Conservation (phyloP, 352 stramenopile genomes). For the Pythium rishiriense region DNA sequence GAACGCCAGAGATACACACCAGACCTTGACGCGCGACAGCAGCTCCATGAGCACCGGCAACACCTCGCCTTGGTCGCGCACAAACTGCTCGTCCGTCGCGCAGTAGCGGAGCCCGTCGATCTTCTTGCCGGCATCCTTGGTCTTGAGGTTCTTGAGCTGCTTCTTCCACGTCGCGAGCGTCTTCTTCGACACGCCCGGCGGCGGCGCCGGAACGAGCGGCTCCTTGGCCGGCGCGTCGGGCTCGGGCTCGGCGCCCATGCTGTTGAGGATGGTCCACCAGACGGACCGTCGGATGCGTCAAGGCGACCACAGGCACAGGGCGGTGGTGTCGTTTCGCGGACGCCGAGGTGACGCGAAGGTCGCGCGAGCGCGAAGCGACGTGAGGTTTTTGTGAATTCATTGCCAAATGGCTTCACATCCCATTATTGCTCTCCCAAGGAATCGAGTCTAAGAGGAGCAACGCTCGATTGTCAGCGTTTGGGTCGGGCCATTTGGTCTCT, state of each 20-base stretch:
- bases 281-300: not conserved
- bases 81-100: constrained; percentile 49
- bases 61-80: constrained; percentile 54
- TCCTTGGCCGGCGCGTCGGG: not conserved
- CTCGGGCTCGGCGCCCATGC: constrained; percentile 3
- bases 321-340: not conserved
- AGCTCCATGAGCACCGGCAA: constrained; percentile 50
- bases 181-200: constrained; percentile 25
- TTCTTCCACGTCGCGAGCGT: constrained; percentile 43
- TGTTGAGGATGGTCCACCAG: not conserved
- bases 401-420: too few relatives aligned
- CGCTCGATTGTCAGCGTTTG: too few relatives aligned
- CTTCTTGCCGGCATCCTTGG: constrained; percentile 70
- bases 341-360: not conserved
- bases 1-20: too few relatives aligned
- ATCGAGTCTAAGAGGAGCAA: too few relatives aligned
- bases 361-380: not conserved
- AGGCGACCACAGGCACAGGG: not conserved
- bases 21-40: constrained; percentile 54
- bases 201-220: not conserved
- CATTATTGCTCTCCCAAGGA: too few relatives aligned
- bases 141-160: constrained; percentile 59
- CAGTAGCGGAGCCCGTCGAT: constrained; percentile 56
- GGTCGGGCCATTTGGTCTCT: too few relatives aligned
- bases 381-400: too few relatives aligned